Base-by-base conservation (phyloP, 1,284 basidiomycete species). In the Chalciporus sp. region DNA sequence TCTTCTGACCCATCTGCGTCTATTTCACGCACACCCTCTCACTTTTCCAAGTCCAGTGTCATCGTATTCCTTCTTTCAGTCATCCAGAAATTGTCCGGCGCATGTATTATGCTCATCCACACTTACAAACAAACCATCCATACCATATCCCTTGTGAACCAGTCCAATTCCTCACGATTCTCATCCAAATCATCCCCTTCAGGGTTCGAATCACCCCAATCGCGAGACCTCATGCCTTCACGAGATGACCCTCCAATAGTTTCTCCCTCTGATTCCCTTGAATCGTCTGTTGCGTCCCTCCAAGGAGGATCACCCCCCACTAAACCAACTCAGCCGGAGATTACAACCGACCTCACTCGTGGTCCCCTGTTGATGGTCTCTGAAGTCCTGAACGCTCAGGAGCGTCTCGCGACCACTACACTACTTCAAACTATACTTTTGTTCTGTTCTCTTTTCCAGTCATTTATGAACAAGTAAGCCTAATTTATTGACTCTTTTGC, bases 51-150 rank as follows among this genome's bases (percentile, higher is more conserved):
- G 58, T 86, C 88, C 50, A 76, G 75, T 40, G 62, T 88, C 37
- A 74, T 88, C 51, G 80, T 92, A 27, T 67, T 86, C 56, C 68
- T 89, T 35, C 82, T 92, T 31, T 92, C 90, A 9, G 77, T 83
- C 19, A 76, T 92, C 16, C 90, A 91, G 61, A 77, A 79, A 4
- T 72, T 92, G 27, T 92, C 90, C 1, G 83, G 86, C 12, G 71
- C 75, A 27, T 86, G 84, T 59, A 80, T 92, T 8, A 76, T 81
- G 39, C 72, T 90, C 40, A 83, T 89, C 33, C 76, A 88, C 40
- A 74, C 83, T 17, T 90, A 90, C 72, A 88, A 84, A 64, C 83
- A 83, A 58, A 74, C 80, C 4, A 63, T 86, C 2, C 73, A 74
- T 49, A 85, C 86, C 33, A 82, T 91, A 52, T 85, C 83, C 65